Base-by-base conservation (phyloP, 2,329 filamentous ascomycete genomes). In the Colletotrichum phormii region DNA sequence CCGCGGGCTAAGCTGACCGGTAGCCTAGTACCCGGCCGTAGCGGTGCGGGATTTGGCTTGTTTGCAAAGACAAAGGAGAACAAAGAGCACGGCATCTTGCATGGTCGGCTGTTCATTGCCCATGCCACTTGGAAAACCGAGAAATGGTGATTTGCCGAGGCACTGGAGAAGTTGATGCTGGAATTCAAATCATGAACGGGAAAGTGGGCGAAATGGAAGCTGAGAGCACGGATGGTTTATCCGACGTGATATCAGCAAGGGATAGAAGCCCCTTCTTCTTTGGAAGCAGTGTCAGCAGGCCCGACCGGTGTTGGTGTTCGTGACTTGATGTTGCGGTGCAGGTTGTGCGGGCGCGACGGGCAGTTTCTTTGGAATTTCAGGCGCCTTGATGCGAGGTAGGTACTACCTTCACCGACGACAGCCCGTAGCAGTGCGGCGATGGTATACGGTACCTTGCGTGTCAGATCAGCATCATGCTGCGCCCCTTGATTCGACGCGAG, bases 381-480 rank as follows among this genome's bases (percentile, higher is more conserved):
- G 64, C 49, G 53, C 35, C 42, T 15, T 4, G 33, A 37, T 4
- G 9, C 2, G 24, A 54, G 33, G 57, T 60, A 65, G 35, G 49
- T 12, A 6, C 42, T 62, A 57, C 55, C 54, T 70, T 18, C 13
- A 55, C n/a, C 51, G n/a, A 12, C 12, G 29, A 51, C 35, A 12
- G 35, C 18, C 35, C 35, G 31, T 51, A 60, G 35, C 46, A 42
- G 49, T n/a, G n/a, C 12, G 11, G 54, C 51, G 29, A n/a, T 22
- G 24, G 55, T 42, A 58, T 12, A 22, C 6, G 46, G 35, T 60
- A 64, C 66, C 22, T 49, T 61, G 54, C 24, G 55, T 65, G 61
- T 70, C 67, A 61, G 33, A 70, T 73, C 24, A 53, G 66, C 67
- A 60, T 70, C 66, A 67, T 29, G n/a, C 49, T 51, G 37, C 18